A percentile compares a stretch with the other conserved stretches of the same genome.
These are phyloP conservation scores for Aspergillus brunneoviolaceus DNA, from an alignment of 2,329 filamentous ascomycete species.

Conservation along the genomic window DNA sequence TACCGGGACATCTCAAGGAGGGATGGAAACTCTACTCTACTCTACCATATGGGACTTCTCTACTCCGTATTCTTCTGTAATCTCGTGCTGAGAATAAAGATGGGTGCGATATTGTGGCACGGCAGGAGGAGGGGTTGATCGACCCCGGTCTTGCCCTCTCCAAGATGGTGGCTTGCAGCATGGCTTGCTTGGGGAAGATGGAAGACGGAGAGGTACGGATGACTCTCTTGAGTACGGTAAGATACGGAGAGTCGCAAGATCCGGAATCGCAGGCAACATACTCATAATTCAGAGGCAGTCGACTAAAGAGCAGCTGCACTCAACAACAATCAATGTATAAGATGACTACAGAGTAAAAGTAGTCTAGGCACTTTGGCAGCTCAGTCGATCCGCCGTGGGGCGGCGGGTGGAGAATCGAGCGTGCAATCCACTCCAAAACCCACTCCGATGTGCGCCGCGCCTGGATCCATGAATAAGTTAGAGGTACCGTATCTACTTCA, in stretches of 20 bases:
- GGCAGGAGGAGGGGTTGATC: conserved; percentile 14
- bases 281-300: no score
- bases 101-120: not conserved
- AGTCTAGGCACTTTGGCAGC: not conserved
- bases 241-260: not conserved
- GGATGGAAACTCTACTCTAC: not conserved
- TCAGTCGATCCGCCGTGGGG: conserved; percentile 2
- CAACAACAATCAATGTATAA: no score
- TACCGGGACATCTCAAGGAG: not conserved
- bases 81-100: not conserved
- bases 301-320: not conserved
- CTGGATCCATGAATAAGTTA: no score
- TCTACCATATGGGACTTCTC: not conserved
- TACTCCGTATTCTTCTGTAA: not conserved
- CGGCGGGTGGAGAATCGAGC: not conserved
- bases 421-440: not conserved
- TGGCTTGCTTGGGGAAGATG: not conserved
- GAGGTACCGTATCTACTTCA: no score
- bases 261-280: not conserved
- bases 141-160: conserved; percentile 8
- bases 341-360: no score
- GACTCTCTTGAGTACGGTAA: no score
- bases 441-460: no score
- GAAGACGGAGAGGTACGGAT: not conserved
- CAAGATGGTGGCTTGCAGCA: not conserved